Conservation (phyloP, 257 asterid genomes). For the Petrea volubilis region DNA sequence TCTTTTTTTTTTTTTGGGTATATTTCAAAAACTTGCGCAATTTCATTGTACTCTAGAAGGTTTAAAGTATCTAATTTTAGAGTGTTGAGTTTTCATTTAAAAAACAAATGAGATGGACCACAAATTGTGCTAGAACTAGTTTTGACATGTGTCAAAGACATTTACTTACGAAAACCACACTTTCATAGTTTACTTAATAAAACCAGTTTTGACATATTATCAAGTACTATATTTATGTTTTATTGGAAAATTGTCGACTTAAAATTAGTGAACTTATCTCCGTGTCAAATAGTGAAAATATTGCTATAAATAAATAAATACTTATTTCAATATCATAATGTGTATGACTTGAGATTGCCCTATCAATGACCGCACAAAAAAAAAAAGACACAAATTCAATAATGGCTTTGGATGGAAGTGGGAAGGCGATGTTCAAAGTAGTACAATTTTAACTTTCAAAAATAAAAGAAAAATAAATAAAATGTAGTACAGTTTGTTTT, state of each 20-base stretch:
- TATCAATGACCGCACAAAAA: slow-evolving; percentile 22
- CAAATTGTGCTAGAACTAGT: background rate
- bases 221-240: slow-evolving; percentile 12
- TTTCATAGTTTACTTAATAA: slow-evolving; percentile 5
- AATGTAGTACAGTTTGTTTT: slow-evolving; percentile 15
- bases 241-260: slow-evolving; percentile 24
- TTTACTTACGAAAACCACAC: background rate
- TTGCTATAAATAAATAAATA: slow-evolving; percentile 15
- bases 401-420: slow-evolving; percentile 26
- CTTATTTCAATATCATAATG: background rate
- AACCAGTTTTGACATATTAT: slow-evolving; percentile 24
- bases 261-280: slow-evolving; percentile 19
- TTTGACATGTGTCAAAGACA: slow-evolving; percentile 15
- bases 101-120: background rate
- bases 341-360: slow-evolving; percentile 16
- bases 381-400: slow-evolving; percentile 24
- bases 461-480: too few species aligned
- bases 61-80: too few species aligned
- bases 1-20: too few species aligned
- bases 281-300: slow-evolving; percentile 17
- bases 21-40: too few species aligned
- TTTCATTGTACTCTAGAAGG: too few species aligned
- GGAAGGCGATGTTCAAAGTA: slow-evolving; percentile 17
- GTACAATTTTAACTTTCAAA: background rate
- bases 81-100: too few species aligned